Base-by-base conservation (phyloP, 148 eudicot species). In the Amaranthus palmeri region DNA sequence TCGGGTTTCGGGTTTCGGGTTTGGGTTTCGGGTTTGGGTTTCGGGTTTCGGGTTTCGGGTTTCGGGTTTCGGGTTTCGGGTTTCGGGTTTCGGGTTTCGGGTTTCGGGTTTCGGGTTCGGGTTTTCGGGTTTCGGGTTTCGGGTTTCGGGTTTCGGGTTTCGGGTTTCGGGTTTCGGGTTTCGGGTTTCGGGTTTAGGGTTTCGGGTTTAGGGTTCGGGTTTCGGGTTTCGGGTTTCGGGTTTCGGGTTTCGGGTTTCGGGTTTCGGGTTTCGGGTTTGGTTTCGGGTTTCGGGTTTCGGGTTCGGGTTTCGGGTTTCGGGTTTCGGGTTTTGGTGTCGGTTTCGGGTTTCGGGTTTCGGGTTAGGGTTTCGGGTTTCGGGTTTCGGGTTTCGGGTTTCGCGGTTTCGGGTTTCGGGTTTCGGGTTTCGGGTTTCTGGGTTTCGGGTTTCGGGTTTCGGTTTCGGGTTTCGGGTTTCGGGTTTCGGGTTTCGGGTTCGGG, bases 151-250 rank as follows among this genome's bases (percentile, higher is more conserved):
- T 72, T 77, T 77, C 71, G 80, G 80, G 80, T 72, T 72, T 72
- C 72, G 80, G 80, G 80, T 72, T 72, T 64, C 66, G 76, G 80
- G 80, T 72, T 72, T 66, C 66, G 76, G 80, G 80, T 72, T 72
- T 72, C 47, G 76, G 80, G 76, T 77, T 72, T 70, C 62, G 79
- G 79, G 79, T 76, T 76, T 76, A 76, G 79, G 79, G 78, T 75
- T 75, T 69, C 54, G 79, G 79, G 74, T 77, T 77, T 71, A 64
- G 75, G 80, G 75, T 77, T 69, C n/a, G n/a, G n/a, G n/a, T n/a
- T n/a, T 71, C 56, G 76, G 80, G 80, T 64, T 71, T 65, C 50
- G 81, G 81, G 72, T 78, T 72, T 65, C 18, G 77, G 77, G 76
- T 72, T 78, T 50, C 36, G 81, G 77, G 68, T 72, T 78, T 57